Conservation (phyloP, 2,329 filamentous ascomycete genomes). For the Westerdykella sp. region DNA sequence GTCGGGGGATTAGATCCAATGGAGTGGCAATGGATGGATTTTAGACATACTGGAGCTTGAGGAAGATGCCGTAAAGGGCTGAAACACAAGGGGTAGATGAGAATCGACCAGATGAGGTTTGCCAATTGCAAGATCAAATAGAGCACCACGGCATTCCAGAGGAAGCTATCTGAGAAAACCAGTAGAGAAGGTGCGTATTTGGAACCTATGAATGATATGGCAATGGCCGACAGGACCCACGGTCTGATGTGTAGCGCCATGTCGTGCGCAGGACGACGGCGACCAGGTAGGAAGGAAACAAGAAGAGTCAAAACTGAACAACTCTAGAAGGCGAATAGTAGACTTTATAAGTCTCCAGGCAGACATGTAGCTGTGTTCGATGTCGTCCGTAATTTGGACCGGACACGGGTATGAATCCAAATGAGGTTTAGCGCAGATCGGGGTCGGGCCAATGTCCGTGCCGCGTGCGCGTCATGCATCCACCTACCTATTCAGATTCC, state of each 20-base stretch:
- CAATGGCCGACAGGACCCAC: slow-evolving; percentile 18
- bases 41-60: slow-evolving; percentile 41
- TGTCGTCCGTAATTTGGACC: too few relatives aligned
- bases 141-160: slow-evolving; percentile 38
- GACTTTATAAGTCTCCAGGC: too few relatives aligned
- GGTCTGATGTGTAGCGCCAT: slow-evolving; percentile 28
- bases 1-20: not conserved
- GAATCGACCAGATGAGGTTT: slow-evolving; percentile 37
- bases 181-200: slow-evolving; percentile 30
- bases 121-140: slow-evolving; percentile 35
- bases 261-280: not conserved
- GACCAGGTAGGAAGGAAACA: too few relatives aligned
- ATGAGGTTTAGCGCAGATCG: too few relatives aligned
- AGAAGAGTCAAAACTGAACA: too few relatives aligned
- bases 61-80: slow-evolving; percentile 55
- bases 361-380: too few relatives aligned
- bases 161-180: slow-evolving; percentile 24
- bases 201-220: slow-evolving; percentile 24
- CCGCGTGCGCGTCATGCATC: too few relatives aligned
- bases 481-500: too few relatives aligned
- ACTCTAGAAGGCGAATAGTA: too few relatives aligned
- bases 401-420: too few relatives aligned
- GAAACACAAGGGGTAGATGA: slow-evolving; percentile 54
- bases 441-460: too few relatives aligned
- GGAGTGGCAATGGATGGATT: slow-evolving; percentile 1